Evolutionary conservation across 148 eudicot genomes (phyloP).

Genomic region (Polygonum aviculare): DNA sequence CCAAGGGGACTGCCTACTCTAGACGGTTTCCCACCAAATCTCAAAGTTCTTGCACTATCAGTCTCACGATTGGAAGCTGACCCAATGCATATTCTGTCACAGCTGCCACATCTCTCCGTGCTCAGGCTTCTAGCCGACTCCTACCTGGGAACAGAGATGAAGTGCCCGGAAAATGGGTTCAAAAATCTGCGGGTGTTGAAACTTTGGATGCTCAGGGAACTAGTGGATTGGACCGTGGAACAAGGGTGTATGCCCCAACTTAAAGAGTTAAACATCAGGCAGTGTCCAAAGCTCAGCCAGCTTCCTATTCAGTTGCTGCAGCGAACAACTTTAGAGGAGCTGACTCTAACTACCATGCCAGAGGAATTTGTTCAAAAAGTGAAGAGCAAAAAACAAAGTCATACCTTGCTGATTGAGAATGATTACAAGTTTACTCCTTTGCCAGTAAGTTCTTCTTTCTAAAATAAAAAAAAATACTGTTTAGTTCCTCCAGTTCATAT

Average conservation of each 20-base stretch:
- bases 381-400: neutral
- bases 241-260: slow-evolving; percentile 28
- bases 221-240: slow-evolving; percentile 25
- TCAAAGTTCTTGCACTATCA: slow-evolving; percentile 35
- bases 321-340: slow-evolving; percentile 22
- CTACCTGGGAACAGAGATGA: slow-evolving; percentile 16
- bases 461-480: too few relatives aligned
- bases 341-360: slow-evolving; percentile 31
- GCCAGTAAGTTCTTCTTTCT: slow-evolving; percentile 22
- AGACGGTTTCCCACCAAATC: slow-evolving; percentile 21
- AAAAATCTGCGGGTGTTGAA: slow-evolving; percentile 24
- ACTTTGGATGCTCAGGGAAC: slow-evolving; percentile 35
- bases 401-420: slow-evolving; percentile 8
- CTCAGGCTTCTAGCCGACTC: slow-evolving; percentile 42
- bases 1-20: neutral
- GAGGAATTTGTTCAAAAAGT: slow-evolving; percentile 13
- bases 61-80: slow-evolving; percentile 25
- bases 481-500: too few relatives aligned
- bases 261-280: slow-evolving; percentile 27
- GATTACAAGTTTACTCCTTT: slow-evolving; percentile 19
- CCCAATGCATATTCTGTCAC: slow-evolving; percentile 31
- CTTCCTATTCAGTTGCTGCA: slow-evolving; percentile 17
- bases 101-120: slow-evolving; percentile 22
- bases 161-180: slow-evolving; percentile 23
- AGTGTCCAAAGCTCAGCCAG: slow-evolving; percentile 22